Percentiles rank a stretch among this genome's conserved stretches.
Conservation (phyloP, 306 rosid genomes). For the Vigna hirtella region DNA sequence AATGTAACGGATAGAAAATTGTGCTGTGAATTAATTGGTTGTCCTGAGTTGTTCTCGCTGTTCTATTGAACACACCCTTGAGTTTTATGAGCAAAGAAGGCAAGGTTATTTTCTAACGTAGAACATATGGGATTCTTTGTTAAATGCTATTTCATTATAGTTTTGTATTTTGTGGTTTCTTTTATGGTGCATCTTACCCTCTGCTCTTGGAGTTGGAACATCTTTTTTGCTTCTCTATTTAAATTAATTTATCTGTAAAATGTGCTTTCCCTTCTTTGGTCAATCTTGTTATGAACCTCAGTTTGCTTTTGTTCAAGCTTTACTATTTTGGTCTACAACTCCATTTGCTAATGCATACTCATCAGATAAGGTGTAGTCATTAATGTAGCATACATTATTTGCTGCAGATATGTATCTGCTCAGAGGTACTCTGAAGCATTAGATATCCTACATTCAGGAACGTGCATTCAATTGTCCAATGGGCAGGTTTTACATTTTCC, state of each 20-base stretch:
- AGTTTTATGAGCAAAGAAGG: conserved; percentile 25
- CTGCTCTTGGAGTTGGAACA: conserved; percentile 6
- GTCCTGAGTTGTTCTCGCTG: no score
- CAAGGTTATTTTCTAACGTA: conserved; percentile 6
- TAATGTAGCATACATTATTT: conserved; percentile 47
- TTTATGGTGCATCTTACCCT: conserved; percentile 6
- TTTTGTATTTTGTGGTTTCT: not conserved
- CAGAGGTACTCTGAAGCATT: conserved; percentile 81
- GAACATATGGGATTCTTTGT: not conserved
- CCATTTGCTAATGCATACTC: not conserved
- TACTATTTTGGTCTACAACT: conserved; percentile 1
- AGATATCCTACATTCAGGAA: conserved; percentile 88
- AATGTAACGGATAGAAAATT: no score
- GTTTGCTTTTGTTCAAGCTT: conserved; percentile 6
- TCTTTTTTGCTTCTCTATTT: conserved; percentile 4
- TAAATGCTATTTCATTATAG: not conserved
- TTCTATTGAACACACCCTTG: not conserved
- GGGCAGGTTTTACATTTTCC: conserved; percentile 68
- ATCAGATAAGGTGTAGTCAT: conserved; percentile 23
- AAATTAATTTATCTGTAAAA: not conserved
- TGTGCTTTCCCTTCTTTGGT: not conserved
- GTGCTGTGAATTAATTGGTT: no score
- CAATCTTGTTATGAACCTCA: conserved; percentile 31
- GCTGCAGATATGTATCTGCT: conserved; percentile 77
- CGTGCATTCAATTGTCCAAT: conserved; percentile 76